Percentiles rank a stretch among this genome's conserved stretches.
Evolutionary conservation across 2,329 filamentous ascomycete species (phyloP).

Genomic region (Phyllosticta citrichinensis): DNA sequence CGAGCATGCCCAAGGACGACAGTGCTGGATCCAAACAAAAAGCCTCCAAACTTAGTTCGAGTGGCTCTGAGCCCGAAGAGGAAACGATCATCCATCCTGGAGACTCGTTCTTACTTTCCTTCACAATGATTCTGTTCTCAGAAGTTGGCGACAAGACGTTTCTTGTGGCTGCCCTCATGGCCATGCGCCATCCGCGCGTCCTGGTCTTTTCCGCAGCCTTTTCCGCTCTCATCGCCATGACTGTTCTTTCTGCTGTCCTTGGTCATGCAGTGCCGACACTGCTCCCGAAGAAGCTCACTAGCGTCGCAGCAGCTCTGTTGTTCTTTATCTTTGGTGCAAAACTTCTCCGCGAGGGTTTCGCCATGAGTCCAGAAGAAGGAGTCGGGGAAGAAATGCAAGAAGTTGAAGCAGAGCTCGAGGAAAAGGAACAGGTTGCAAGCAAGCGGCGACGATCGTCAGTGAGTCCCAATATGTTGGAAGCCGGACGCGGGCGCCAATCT

Average conservation of each 20-base stretch:
- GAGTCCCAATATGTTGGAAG: slow-evolving; percentile 69
- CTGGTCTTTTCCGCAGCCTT: slow-evolving; percentile 95
- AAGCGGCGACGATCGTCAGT: slow-evolving; percentile 59
- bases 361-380: slow-evolving; percentile 81
- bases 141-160: slow-evolving; percentile 99
- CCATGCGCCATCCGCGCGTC: slow-evolving; percentile 92
- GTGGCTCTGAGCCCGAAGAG: slow-evolving; percentile 20
- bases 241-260: slow-evolving; percentile 80
- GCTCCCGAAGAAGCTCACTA: slow-evolving; percentile 83
- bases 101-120: slow-evolving; percentile 84
- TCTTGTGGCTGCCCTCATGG: slow-evolving; percentile 93
- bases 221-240: slow-evolving; percentile 85
- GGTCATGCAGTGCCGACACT: slow-evolving; percentile 86
- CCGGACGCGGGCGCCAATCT: slow-evolving; percentile 64
- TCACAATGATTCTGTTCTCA: slow-evolving; percentile 95
- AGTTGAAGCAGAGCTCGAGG: slow-evolving; percentile 85
- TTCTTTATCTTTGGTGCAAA: slow-evolving; percentile 86
- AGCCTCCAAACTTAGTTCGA: slow-evolving; percentile 13
- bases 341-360: slow-evolving; percentile 74
- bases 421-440: slow-evolving; percentile 72
- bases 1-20: slow-evolving; percentile 49
- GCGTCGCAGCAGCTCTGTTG: slow-evolving; percentile 70
- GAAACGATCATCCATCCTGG: slow-evolving; percentile 62
- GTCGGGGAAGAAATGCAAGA: slow-evolving; percentile 97
- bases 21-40: slow-evolving; percentile 34